A percentile compares a stretch with the other conserved stretches of the same genome.
These are phyloP conservation scores for Penstemon davidsonii DNA, from an alignment of 257 asterid genomes.

Conservation along the genomic window DNA sequence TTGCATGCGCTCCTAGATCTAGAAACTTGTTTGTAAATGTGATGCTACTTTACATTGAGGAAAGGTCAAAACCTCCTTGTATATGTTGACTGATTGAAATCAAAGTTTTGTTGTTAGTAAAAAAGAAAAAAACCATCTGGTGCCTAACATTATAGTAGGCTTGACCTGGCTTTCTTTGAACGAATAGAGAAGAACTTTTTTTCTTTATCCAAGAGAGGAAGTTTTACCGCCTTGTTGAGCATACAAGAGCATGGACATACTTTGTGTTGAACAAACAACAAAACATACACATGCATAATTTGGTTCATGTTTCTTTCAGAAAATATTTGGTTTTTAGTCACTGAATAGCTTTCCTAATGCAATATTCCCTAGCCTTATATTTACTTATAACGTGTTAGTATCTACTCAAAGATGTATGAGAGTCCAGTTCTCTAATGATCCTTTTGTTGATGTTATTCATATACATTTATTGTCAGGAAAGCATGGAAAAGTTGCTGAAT, in stretches of 20 bases:
- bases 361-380: constrained; percentile 6
- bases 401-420: too few relatives aligned
- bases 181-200: background rate
- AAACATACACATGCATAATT: constrained; percentile 2
- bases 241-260: constrained; percentile 8
- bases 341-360: constrained; percentile 6
- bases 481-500: constrained; percentile 66
- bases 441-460: background rate
- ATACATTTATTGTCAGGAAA: constrained; percentile 43
- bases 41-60: too few relatives aligned
- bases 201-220: background rate
- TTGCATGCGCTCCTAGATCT: too few relatives aligned
- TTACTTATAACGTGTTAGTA: background rate
- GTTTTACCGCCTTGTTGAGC: background rate
- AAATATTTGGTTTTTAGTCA: background rate
- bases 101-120: too few relatives aligned
- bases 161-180: background rate
- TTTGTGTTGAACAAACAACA: background rate
- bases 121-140: background rate
- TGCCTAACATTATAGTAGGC: background rate
- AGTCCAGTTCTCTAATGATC: background rate
- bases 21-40: too few relatives aligned
- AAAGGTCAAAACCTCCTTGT: too few relatives aligned
- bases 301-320: background rate
- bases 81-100: too few relatives aligned